Base-by-base conservation (phyloP, 2,329 filamentous ascomycete species). In the Pseudogymnoascus pannorum region DNA sequence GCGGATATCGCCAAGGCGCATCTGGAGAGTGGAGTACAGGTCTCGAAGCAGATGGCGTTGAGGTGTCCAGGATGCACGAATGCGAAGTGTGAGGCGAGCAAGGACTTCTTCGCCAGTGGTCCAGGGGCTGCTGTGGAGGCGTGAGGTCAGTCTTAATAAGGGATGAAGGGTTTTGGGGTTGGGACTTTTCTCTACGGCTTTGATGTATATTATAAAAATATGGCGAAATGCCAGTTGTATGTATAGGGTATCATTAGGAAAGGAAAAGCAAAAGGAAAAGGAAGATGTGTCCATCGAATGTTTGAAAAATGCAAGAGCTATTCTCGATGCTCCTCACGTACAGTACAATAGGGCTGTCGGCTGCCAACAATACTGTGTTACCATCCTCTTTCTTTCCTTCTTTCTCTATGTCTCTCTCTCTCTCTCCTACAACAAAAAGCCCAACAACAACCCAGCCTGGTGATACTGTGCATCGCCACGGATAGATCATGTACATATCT, bases 1-100 rank as follows among this genome's bases (percentile, higher is more conserved):
- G 94, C 93, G 9, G 87, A 96, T 70, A 84, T 99, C 67, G 94
- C 92, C 6, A 88, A 89, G 71, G 75, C 79, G 14, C 95, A 99
- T 76, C 76, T 99, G 59, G 78, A 85, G 59, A 86, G 84, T 64
- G 88, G 88, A 4, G 68, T 78, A 8, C 72, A 78, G 8, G 93
- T 89, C 73, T 95, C 90, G 29, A 78, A 79, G 61, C 94, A 97
- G 76, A 92, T 99, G 90, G 86, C 85, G 7, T 76, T 99, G 67
- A 86, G 94, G 68, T 99, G 94, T 76, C 94, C 95, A 1, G 92
- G 90, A 5, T 99, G 94, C 77, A 92, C 85, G 75, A 97, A 89
- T 72, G 91, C 95, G 70, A 84, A 87, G 68, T 99, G 94, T 75
- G 75, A 87, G 60, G 91, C 92, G 75, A 87, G 86, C 59, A 89